Evolutionary conservation across 2,329 filamentous ascomycete genomes (phyloP), one percentile per base, ranked within the genome.

Genomic region (Cladobotryum protrusum): DNA sequence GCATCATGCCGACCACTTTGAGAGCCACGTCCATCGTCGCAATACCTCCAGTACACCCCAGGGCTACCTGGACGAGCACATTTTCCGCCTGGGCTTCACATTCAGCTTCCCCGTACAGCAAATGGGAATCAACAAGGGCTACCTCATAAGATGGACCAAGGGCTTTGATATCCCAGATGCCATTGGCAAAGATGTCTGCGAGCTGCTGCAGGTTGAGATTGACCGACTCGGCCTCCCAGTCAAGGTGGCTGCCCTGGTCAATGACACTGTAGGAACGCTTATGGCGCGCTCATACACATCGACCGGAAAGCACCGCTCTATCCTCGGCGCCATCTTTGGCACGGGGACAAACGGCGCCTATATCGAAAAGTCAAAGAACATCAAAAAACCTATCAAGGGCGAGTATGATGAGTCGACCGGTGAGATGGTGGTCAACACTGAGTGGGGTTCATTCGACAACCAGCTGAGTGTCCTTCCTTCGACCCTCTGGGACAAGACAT

Each of bases 381-480:
- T 97, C 62, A 89, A 83, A 64, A 99, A 97, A 74, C 72, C 80
- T 14, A 72, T 86, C 50, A 72, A 76, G 53, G 83, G 83, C 56
- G 75, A 85, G 4, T 93, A 87, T 59, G 89, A 96, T 68, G 76
- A 75, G 44, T 83, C 82, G 8, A 95, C 91, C 0, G 90, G 91
- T 47, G 83, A 95, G 60, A 99, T 99, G 93, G 89, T 99, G 52
- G 81, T 99, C 71, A 99, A 99, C 72, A 92, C 88, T 1, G 93
- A 99, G 72, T 99, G 93, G 93, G 93, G 93, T 54, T 95, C 89
- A 50, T 99, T 99, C 63, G 93, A 99, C 71, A 97, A 97, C 72
- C 81, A 87, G 59, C 82, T 97, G 57, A 88, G 85, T 59, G 87
- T 95, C 17, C 77, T 99, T 37, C 93, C 92, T 42, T 86, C 83